Base-by-base conservation (phyloP, 345 rosid species). In the Heritiera fomes region DNA sequence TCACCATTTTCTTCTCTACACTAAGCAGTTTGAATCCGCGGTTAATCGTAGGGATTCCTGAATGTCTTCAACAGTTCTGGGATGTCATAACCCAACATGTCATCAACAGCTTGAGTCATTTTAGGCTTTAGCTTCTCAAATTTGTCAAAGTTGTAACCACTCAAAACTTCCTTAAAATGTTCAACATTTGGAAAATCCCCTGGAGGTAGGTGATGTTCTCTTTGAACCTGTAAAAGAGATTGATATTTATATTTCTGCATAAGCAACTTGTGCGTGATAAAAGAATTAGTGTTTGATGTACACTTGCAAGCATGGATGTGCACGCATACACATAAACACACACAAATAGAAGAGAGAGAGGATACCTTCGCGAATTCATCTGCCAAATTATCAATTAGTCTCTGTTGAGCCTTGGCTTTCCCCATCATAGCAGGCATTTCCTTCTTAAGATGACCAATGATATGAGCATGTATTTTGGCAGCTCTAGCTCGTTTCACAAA, bases 401-500 rank as follows among this genome's bases (percentile, higher is more conserved):
- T 84, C 76, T 94, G 98, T 80, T 96, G 98, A 75, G 98, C 75
- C 84, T 92, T 96, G 4, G 97, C 95, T 86, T 94, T 96, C 63
- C 99, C 98, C 76, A 96, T 90, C 89, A 94, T 88, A 38, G 93
- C 80, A 6, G 98, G 98, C 99, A 96, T 96, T 86, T 92, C 97
- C 83, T 90, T 92, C 82, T 85, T 94, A 40, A 96, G 93, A 89
- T 96, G 93, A 80, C 98, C 86, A 69, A 96, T 90, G 64, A 94
- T 92, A 78, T 88, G 88, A 17, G 99, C 94, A 84, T 96, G 98
- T 71, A 96, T 96, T 89, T 90, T 91, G 28, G 95, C 98, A 72
- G 99, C 98, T 87, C 98, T 87, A 43, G 98, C 98, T 63, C 99
- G 91, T 80, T 94, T 96, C 79, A 92, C 97, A 82, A 96, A 96